Conservation (phyloP, 2,329 filamentous ascomycete genomes). For the Cercospora brassicicola region DNA sequence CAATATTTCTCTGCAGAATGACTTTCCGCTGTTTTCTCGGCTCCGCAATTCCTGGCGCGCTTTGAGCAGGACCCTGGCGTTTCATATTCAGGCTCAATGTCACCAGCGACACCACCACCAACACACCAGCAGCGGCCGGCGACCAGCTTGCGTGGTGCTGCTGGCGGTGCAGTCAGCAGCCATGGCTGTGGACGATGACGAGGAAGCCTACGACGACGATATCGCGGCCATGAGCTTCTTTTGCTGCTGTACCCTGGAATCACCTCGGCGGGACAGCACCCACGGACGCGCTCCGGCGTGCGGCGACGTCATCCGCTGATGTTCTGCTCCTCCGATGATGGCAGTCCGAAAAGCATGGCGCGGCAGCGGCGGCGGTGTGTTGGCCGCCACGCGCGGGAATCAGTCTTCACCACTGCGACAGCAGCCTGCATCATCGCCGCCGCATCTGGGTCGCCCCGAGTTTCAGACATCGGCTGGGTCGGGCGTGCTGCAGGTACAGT, state of each 20-base stretch:
- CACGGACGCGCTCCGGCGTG: not conserved
- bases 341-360: not conserved
- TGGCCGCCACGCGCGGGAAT: not conserved
- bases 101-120: not conserved
- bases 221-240: not conserved
- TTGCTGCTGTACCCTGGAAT: not conserved
- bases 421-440: not conserved
- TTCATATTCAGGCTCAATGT: constrained; percentile 4
- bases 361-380: not conserved
- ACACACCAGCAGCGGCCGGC: not conserved
- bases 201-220: not conserved
- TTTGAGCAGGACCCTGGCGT: constrained; percentile 1
- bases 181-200: not conserved
- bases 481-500: constrained; percentile 10
- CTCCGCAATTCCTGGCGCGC: constrained; percentile 3
- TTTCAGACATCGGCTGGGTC: not conserved
- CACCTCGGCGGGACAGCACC: not conserved
- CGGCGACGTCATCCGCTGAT: not conserved
- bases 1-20: constrained; percentile 4
- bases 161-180: not conserved
- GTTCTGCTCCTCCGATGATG: not conserved
- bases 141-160: not conserved
- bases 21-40: not conserved
- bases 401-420: not conserved
- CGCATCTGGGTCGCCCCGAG: not conserved